A percentile compares a stretch with the other conserved stretches of the same genome.
These are phyloP conservation scores for Dicorynia guianensis DNA, from an alignment of 306 rosid species.

Conservation along the genomic window DNA sequence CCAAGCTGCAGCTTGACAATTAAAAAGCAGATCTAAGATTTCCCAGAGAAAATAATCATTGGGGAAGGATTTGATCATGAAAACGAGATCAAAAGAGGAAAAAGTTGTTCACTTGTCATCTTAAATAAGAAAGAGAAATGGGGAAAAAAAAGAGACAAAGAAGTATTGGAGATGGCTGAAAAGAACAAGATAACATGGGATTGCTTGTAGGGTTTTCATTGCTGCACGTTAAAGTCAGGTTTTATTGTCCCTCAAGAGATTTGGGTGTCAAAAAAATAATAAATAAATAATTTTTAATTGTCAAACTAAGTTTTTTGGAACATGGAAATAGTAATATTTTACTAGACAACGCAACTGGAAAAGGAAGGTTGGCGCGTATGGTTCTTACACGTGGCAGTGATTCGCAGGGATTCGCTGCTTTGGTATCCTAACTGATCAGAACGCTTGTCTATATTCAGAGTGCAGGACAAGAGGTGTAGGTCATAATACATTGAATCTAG, in stretches of 20 bases:
- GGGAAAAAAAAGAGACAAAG: background rate
- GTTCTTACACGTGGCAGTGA: conserved; percentile 21
- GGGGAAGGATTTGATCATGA: conserved; percentile 7
- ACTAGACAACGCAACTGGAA: conserved; percentile 23
- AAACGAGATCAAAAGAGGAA: conserved; percentile 33
- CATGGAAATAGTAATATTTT: background rate
- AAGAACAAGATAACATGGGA: conserved; percentile 40
- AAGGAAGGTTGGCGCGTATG: background rate
- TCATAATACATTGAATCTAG: conserved; percentile 37
- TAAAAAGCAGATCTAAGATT: conserved; percentile 47
- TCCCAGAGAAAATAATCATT: conserved; percentile 32
- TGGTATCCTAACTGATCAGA: conserved; percentile 8
- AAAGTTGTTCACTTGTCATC: conserved; percentile 46
- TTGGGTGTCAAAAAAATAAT: conserved; percentile 12
- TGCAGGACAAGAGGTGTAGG: conserved; percentile 25
- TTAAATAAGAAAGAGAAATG: conserved; percentile 24
- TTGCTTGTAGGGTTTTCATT: conserved; percentile 52
- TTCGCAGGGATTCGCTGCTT: background rate
- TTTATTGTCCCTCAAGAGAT: conserved; percentile 26
- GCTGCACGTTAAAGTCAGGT: conserved; percentile 38
- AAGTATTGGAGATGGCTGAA: background rate
- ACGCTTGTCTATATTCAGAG: conserved; percentile 10
- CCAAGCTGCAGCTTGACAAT: conserved; percentile 12
- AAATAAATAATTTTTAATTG: background rate
- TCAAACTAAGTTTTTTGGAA: background rate